Evolutionary conservation across 768 basidiomycete genomes (phyloP), one percentile per base, ranked within the genome.

Genomic region (Tulasnella sp.): DNA sequence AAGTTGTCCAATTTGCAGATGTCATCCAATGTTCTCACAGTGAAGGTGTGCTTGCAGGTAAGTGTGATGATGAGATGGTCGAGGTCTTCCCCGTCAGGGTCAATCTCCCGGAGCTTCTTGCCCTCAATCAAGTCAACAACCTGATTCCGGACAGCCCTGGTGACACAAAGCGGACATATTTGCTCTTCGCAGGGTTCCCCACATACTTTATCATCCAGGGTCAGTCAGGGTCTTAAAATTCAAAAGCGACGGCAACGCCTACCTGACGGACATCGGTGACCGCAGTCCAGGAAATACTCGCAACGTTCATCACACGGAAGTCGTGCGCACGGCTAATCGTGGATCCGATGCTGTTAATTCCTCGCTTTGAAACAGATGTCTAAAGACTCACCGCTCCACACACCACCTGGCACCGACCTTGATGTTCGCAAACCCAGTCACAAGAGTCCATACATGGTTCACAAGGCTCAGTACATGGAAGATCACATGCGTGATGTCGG

Each of bases 261-360:
- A 93, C 93, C 89, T 50, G 92, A 93, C 24, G 92, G 91, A 82
- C 93, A 94, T 50, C 82, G 86, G 83, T 93, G 92, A 14, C 92
- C 91, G 83, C 93, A 94, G 7, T 58, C 3, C 16, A 94, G 87
- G 0, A 77, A n/a, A 20, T 86, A 86, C 22, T 85, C 82, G 79
- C 93, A 94, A 0, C 87, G 88, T 72, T 84, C 78, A 81, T 93
- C 90, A 81, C 93, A 93, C 2, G 93, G 93, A 1, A 92, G 84
- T 5, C 92, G 88, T 5, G 89, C 87, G 83, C 93, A 94, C 31
- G 92, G 87, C 92, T 93, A 6, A 28, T 5, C 75, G 40, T 24
- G 3, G 44, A 1, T 46, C 8, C 44, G 1, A 9, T 7, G 11
- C 44, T 46, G 14, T 46, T 46, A 46, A 14, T 14, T 46, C 1